Evolutionary conservation across 1,284 basidiomycete species (phyloP).

Genomic region (Ceratobasidium sp.): DNA sequence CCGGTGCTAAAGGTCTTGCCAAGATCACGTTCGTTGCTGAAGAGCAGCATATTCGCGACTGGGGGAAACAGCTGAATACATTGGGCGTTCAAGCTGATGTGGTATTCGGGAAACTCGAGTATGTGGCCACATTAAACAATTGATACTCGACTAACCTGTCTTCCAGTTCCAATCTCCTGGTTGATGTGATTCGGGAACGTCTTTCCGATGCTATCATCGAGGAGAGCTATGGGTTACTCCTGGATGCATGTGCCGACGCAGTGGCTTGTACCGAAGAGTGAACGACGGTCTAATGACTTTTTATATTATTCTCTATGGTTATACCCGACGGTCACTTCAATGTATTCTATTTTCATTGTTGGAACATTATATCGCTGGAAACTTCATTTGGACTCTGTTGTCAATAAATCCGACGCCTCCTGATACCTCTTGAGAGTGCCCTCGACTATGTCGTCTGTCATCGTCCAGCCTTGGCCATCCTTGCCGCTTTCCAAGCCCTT

Average conservation of each 20-base stretch:
- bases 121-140: neutral
- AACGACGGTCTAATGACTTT: neutral
- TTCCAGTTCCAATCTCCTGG: conserved; percentile 14
- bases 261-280: conserved; percentile 24
- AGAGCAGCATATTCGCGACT: conserved; percentile 28
- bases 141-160: neutral
- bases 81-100: conserved; percentile 12
- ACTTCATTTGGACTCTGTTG: conserved; percentile 24
- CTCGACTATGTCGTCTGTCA: conserved; percentile 75
- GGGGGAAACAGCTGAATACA: conserved; percentile 34
- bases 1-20: conserved; percentile 15
- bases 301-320: conserved; percentile 6
- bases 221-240: conserved; percentile 39
- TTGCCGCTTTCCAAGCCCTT: conserved; percentile 79
- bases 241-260: conserved; percentile 41
- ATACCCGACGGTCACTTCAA: conserved; percentile 17
- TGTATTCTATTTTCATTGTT: conserved; percentile 14
- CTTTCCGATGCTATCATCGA: conserved; percentile 31
- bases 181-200: conserved; percentile 25
- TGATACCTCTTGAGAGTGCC: conserved; percentile 79
- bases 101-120: conserved; percentile 34
- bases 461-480: conserved; percentile 70
- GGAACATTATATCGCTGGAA: neutral
- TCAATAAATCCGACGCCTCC: conserved; percentile 76
- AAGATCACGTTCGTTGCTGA: conserved; percentile 12